Evolutionary conservation across 2,329 filamentous ascomycete genomes (phyloP).

Genomic region (Thelonectria blattea): DNA sequence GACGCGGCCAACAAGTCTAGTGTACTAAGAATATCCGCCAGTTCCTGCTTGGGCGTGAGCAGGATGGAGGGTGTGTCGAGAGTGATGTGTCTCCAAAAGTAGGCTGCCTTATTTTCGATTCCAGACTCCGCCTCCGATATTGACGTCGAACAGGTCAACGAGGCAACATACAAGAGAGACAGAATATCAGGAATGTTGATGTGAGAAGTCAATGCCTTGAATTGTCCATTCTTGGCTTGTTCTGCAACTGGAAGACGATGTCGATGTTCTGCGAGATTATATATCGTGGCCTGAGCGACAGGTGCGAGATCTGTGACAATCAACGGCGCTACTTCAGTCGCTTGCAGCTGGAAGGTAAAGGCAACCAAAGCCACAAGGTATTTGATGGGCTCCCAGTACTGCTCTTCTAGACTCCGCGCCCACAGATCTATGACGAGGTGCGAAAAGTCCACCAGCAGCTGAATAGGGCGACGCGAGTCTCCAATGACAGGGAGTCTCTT

Average conservation of each 20-base stretch:
- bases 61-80: conserved; percentile 71
- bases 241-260: conserved; percentile 58
- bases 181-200: conserved; percentile 70
- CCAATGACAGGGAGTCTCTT: conserved; percentile 68
- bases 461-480: conserved; percentile 54
- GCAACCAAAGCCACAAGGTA: conserved; percentile 69
- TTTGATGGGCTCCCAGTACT: conserved; percentile 66
- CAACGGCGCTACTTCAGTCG: conserved; percentile 62
- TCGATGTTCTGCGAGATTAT: conserved; percentile 63
- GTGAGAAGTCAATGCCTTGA: conserved; percentile 52
- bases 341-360: conserved; percentile 68
- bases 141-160: conserved; percentile 62
- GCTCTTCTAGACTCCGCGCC: conserved; percentile 69
- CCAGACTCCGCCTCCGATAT: conserved; percentile 40
- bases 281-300: conserved; percentile 64
- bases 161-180: conserved; percentile 68
- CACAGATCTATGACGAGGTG: conserved; percentile 70
- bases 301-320: conserved; percentile 64
- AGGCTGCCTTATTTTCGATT: conserved; percentile 40
- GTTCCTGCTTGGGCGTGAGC: conserved; percentile 69
- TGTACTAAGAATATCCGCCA: conserved; percentile 67
- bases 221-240: conserved; percentile 49
- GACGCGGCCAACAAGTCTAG: conserved; percentile 72
- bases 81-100: conserved; percentile 73
- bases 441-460: conserved; percentile 68